Evolutionary conservation across 73 alveolate species (phyloP), one percentile per base, ranked within the genome.

Genomic region (Symbiodinium natans): DNA sequence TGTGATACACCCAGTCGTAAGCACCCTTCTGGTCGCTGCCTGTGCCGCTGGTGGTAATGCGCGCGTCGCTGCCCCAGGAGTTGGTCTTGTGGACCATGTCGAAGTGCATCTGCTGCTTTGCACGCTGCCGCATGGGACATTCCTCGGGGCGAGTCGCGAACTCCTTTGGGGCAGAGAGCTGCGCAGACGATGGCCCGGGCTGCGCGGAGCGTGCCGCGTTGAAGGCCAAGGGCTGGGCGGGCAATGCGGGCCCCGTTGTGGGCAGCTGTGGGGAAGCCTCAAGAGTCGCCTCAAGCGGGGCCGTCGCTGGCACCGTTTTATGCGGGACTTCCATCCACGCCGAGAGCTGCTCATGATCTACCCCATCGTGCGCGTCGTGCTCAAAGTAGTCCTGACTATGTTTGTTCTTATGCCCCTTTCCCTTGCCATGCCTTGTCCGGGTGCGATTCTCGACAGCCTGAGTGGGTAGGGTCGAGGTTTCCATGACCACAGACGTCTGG

Each of bases 1-100:
- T 48, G 41, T 82, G 83, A 5, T 48, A 27, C 83, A 86, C 68
- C 94, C 94, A 86, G 68, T 86, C 94, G 31, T 52, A 86, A 33
- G 94, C 94, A 7, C 94, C 94, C 41, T 86, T 86, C 94, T 52
- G 36, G 10, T 86, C 94, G 19, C 94, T 86, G 19, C 93, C 93
- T 27, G 19, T 17, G 54, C 93, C 82, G 36, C 94, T 86, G 41
- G 31, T 52, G 41, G 94, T 86, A 52, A 52, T 52, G 68, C 68
- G 68, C 68, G 68, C 13, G 68, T 52, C 68, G 68, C 68, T 52
- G 68, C 68, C 68, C 68, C 68, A 52, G 21, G 68, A 52, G 21
- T 52, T 52, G 5, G 68, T 52, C 68, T 52, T 52, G 68, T 52
- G 68, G 29, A 52, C 68, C 6, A 17, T 21, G 68, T 52, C 68